These are phyloP conservation scores for Starmerella ratchasimensis DNA, from an alignment of 805 yeast genomes.

Conservation along the genomic window DNA sequence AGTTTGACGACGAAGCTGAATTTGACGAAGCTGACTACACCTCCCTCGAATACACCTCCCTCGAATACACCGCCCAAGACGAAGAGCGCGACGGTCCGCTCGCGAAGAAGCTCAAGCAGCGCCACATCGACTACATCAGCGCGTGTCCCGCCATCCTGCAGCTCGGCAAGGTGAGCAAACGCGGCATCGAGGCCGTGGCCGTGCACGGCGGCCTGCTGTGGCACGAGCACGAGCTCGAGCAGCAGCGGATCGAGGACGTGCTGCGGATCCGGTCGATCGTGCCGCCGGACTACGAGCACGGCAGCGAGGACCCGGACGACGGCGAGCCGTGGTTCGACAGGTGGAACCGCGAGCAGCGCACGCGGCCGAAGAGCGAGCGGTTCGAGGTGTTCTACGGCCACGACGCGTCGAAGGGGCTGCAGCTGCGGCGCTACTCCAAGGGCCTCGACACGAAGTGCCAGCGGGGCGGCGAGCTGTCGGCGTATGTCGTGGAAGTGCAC, in stretches of 20 bases:
- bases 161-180: constrained; percentile 41
- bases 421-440: constrained; percentile 46
- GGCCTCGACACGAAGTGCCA: constrained; percentile 81
- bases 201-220: constrained; percentile 78
- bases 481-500: constrained; percentile 34
- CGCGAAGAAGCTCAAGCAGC: constrained; percentile 42
- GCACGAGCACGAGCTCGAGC: constrained; percentile 37
- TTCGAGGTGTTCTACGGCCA: constrained; percentile 66
- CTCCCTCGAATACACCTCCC: neutral
- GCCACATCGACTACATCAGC: constrained; percentile 48
- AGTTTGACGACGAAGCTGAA: neutral
- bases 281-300: constrained; percentile 46
- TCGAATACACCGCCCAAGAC: neutral
- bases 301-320: constrained; percentile 35
- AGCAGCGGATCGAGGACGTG: constrained; percentile 49
- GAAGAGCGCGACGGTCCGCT: constrained; percentile 28
- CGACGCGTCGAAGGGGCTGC: constrained; percentile 68
- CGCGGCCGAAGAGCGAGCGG: constrained; percentile 21
- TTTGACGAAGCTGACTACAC: neutral
- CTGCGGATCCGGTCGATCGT: constrained; percentile 57
- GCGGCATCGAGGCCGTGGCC: constrained; percentile 37
- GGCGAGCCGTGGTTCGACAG: constrained; percentile 45
- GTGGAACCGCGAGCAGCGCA: constrained; percentile 36
- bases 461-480: constrained; percentile 55
- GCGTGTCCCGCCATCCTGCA: constrained; percentile 49